Evolutionary conservation across 805 yeast genomes (phyloP).

Genomic region (Candida parachauliodes): DNA sequence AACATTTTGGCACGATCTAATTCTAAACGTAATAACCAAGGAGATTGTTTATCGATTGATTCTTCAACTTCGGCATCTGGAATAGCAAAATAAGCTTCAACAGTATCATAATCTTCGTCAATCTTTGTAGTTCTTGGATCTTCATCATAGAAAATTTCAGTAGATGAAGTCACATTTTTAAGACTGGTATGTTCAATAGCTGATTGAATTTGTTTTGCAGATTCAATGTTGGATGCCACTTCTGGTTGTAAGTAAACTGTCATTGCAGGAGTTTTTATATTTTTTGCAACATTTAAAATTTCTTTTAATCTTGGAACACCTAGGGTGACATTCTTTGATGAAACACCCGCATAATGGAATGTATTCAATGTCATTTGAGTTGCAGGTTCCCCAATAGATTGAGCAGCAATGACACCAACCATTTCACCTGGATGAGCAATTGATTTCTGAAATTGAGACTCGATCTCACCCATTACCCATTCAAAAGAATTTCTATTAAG

Average conservation of each 20-base stretch:
- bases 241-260: slow-evolving; percentile 87
- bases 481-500: slow-evolving; percentile 83
- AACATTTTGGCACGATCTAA: slow-evolving; percentile 98
- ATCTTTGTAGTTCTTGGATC: slow-evolving; percentile 97
- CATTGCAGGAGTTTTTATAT: slow-evolving; percentile 98
- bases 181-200: slow-evolving; percentile 96
- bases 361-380: slow-evolving; percentile 97
- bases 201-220: slow-evolving; percentile 91
- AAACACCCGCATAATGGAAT: slow-evolving; percentile 97
- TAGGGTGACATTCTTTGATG: slow-evolving; percentile 90
- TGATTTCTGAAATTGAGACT: slow-evolving; percentile 87
- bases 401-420: slow-evolving; percentile 98
- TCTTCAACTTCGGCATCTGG: slow-evolving; percentile 98
- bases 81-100: slow-evolving; percentile 93
- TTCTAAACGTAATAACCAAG: slow-evolving; percentile 96
- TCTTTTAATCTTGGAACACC: slow-evolving; percentile 98
- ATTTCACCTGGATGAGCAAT: slow-evolving; percentile 96
- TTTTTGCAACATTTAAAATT: slow-evolving; percentile 96
- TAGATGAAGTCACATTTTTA: slow-evolving; percentile 92
- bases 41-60: slow-evolving; percentile 90
- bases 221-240: slow-evolving; percentile 82
- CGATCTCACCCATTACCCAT: slow-evolving; percentile 94
- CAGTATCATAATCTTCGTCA: slow-evolving; percentile 95
- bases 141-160: slow-evolving; percentile 96
- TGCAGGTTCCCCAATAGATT: slow-evolving; percentile 97